Conservation (phyloP, 2,329 filamentous ascomycete genomes). For the Ilyonectria robusta region DNA sequence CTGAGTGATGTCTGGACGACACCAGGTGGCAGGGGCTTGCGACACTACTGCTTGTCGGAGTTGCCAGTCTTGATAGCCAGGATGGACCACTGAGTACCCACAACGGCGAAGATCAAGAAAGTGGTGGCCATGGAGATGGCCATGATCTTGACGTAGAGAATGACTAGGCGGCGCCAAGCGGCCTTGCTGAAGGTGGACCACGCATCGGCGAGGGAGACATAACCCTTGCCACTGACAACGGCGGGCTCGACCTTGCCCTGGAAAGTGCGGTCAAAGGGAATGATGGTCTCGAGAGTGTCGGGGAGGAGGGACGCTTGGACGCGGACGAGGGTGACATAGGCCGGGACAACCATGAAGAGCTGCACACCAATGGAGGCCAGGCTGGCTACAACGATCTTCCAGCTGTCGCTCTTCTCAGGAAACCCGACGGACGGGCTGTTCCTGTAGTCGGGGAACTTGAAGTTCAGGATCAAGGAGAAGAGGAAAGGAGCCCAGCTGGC, state of each 20-base stretch:
- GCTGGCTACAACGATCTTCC: slow-evolving; percentile 64
- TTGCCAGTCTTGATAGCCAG: slow-evolving; percentile 44
- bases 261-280: slow-evolving; percentile 92
- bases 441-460: slow-evolving; percentile 53
- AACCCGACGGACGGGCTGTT: slow-evolving; percentile 36
- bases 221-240: slow-evolving; percentile 80
- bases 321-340: slow-evolving; percentile 82
- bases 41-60: neutral
- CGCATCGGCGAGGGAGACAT: slow-evolving; percentile 80
- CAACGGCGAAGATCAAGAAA: slow-evolving; percentile 61
- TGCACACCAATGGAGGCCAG: slow-evolving; percentile 62
- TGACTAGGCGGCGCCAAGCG: slow-evolving; percentile 80
- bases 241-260: slow-evolving; percentile 82
- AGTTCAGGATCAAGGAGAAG: slow-evolving; percentile 60
- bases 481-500: slow-evolving; percentile 62
- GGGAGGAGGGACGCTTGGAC: slow-evolving; percentile 90
- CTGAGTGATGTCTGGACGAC: neutral
- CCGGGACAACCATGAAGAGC: slow-evolving; percentile 77
- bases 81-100: slow-evolving; percentile 67
- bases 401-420: slow-evolving; percentile 53
- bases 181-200: slow-evolving; percentile 83
- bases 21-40: neutral
- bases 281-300: slow-evolving; percentile 84
- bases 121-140: slow-evolving; percentile 65
- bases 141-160: slow-evolving; percentile 81